Conservation (phyloP, 371 early-diverging fungal species). For the Circinella minor region DNA sequence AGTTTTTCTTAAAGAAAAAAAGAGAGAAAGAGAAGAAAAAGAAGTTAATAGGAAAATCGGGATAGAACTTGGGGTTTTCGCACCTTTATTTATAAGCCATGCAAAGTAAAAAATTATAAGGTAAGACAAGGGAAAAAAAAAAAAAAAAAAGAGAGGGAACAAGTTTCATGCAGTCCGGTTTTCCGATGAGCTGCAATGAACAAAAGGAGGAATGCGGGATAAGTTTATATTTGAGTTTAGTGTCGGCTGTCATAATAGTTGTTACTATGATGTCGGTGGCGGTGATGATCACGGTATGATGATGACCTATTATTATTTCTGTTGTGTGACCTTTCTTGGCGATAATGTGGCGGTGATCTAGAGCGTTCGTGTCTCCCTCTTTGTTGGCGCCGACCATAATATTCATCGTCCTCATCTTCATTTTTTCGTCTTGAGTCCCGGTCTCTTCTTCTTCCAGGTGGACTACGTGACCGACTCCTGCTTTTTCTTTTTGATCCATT, state of each 20-base stretch:
- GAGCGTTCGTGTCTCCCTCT: slow-evolving; percentile 13
- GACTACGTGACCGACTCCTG: slow-evolving; percentile 10
- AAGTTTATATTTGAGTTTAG: background rate
- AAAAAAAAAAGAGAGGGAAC: background rate
- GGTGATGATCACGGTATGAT: background rate
- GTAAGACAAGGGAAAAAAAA: no score
- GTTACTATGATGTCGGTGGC: background rate
- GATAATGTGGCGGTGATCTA: slow-evolving; percentile 6
- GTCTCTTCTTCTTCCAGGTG: background rate
- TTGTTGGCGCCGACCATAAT: background rate
- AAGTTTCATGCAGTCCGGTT: slow-evolving; percentile 11
- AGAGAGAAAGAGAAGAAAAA: background rate
- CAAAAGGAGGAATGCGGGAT: slow-evolving; percentile 3
- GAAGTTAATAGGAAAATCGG: no score
- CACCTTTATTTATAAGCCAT: no score
- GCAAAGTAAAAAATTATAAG: no score
- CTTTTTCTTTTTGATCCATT: slow-evolving; percentile 3
- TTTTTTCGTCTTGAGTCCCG: background rate
- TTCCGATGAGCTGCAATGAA: background rate
- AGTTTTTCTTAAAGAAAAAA: background rate
- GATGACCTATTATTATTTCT: background rate
- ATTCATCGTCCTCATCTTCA: background rate
- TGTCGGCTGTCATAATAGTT: background rate
- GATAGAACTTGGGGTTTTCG: no score
- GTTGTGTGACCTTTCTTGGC: slow-evolving; percentile 2